phyloP scores from a whole-genome alignment of 2,329 filamentous ascomycete genomes.

The Xylaria sp. region DNA sequence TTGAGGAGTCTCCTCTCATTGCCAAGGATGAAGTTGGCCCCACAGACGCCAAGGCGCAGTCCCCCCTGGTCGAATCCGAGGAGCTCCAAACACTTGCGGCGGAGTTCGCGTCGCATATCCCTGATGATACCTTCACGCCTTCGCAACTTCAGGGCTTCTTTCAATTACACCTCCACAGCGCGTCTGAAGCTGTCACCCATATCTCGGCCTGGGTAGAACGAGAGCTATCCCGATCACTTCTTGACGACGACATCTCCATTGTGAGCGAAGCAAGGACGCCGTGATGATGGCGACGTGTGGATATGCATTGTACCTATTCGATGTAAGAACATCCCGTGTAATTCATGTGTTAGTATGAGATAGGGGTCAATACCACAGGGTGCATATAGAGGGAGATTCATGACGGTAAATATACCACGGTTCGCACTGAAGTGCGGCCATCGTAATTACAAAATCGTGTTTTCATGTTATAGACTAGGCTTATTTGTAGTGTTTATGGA shows the following conservation, averaged over 20 bases:
- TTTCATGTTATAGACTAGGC: not conserved
- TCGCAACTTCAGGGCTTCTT: constrained; percentile 36
- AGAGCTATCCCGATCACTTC: constrained; percentile 22
- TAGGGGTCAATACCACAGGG: not conserved
- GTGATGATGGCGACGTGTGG: not conserved
- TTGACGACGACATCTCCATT: constrained; percentile 30
- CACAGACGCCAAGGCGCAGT: not conserved
- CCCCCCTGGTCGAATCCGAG: constrained; percentile 1
- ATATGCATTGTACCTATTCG: not conserved
- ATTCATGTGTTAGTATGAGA: not conserved
- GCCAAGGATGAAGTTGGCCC: not conserved
- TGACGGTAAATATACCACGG: not conserved
- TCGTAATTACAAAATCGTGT: not conserved
- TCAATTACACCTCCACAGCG: constrained; percentile 32
- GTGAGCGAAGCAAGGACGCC: constrained; percentile 22
- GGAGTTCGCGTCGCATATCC: constrained; percentile 30
- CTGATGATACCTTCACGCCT: constrained; percentile 33
- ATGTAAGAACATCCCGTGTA: constrained; percentile 1
- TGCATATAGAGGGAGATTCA: not conserved
- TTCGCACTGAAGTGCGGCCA: not conserved
- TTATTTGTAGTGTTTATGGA: not conserved
- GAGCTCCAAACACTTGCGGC: constrained; percentile 24
- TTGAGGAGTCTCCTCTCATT: constrained; percentile 5
- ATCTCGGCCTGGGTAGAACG: constrained; percentile 30
- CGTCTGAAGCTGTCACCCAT: constrained; percentile 27